Evolutionary conservation across 2,329 filamentous ascomycete genomes (phyloP).

Genomic region (Ambrosiella xylebori): DNA sequence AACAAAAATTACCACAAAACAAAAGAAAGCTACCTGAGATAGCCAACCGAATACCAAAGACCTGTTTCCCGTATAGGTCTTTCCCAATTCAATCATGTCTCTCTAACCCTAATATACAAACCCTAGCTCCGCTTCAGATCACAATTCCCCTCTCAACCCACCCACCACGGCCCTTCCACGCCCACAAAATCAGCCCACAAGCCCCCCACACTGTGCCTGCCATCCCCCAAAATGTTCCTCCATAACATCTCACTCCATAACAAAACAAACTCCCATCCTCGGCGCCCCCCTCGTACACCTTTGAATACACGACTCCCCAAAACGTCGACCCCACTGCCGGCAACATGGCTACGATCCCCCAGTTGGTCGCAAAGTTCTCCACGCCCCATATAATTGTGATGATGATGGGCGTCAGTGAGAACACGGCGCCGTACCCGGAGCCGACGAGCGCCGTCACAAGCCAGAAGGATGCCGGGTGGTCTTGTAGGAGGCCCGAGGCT

Average conservation of each 20-base stretch:
- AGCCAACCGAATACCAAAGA: neutral
- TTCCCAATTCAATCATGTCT: neutral
- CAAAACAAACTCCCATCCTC: constrained; percentile 46
- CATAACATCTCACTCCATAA: constrained; percentile 69
- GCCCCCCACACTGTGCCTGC: constrained; percentile 59
- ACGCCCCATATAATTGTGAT: constrained; percentile 97
- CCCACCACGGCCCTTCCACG: constrained; percentile 62
- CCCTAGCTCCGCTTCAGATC: constrained; percentile 22
- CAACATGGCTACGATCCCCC: constrained; percentile 85
- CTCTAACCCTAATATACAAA: neutral
- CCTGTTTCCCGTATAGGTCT: neutral
- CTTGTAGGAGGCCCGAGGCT: constrained; percentile 57
- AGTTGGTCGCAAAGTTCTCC: constrained; percentile 97
- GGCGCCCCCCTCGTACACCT: constrained; percentile 56
- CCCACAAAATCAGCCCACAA: constrained; percentile 52
- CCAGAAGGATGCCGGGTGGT: constrained; percentile 66
- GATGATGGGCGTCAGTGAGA: constrained; percentile 77
- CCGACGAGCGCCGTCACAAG: constrained; percentile 71
- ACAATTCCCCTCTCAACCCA: constrained; percentile 66
- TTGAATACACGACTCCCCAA: constrained; percentile 81
- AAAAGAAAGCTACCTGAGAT: no score
- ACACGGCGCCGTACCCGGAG: constrained; percentile 82
- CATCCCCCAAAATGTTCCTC: constrained; percentile 71
- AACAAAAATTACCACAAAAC: no score
- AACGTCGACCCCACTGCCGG: constrained; percentile 75